Evolutionary conservation across 2,329 filamentous ascomycete species (phyloP), one percentile per base, ranked within the genome.

Genomic region (Reticulascus tulasneorum): DNA sequence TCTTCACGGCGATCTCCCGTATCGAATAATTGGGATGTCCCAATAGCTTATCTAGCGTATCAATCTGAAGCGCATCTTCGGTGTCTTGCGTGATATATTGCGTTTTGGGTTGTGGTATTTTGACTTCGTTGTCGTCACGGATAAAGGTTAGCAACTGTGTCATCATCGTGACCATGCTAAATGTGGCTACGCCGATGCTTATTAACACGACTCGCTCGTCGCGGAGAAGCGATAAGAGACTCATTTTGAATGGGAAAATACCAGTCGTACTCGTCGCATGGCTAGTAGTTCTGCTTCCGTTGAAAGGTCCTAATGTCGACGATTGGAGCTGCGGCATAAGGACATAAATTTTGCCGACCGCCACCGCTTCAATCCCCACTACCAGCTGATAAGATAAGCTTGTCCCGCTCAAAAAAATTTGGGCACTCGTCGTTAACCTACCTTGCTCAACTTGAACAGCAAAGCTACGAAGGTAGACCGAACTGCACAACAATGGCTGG

Each of bases 41-140:
- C 10, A 85, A 65, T 5, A 90, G 70, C 45, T 78, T 83, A 33
- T 79, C 68, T 9, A 90, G 66, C 0, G 85, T 89, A 26, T 73
- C 68, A 9, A 79, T 53, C 39, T 79, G 75, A 26, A 89, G 67
- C 3, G 82, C 75, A 52, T 88, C 83, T 52, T 89, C 84, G 3
- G 82, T 86, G 17, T 84, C 79, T 55, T 88, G 81, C 11, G 79
- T 84, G 46, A 87, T 84, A 55, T 86, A 85, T 47, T 82, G 77
- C 33, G 83, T 77, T 54, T 83, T 82, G 23, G 79, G 79, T 41
- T 79, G 75, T 23, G 67, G 54, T 23, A 77, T 73, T 41, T 77
- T 78, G 51, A 93, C 76, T 57, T 81, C 73, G 45, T 82, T 82
- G 35, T 81, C 69, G 48, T 79, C 69, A 46, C 79, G 73, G 47